Conservation (phyloP, 148 eudicot species). For the Camellia lanceoleosa region DNA sequence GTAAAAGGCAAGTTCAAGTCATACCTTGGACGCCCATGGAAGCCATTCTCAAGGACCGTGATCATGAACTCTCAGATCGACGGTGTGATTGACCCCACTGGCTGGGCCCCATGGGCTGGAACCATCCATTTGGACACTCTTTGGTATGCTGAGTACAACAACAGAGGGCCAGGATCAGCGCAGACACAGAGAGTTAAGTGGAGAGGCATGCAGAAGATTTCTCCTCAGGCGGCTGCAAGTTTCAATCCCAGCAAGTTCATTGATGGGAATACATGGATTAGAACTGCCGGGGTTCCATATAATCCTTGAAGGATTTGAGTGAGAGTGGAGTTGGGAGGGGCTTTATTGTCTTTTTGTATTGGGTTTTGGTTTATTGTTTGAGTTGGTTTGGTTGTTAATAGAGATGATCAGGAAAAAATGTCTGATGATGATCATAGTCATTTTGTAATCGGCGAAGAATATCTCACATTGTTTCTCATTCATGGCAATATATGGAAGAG, state of each 20-base stretch:
- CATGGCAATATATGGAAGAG: no score
- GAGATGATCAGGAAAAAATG: no score
- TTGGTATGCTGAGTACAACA: constrained; percentile 50
- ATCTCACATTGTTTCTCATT: no score
- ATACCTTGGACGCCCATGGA: constrained; percentile 77
- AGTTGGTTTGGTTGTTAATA: no score
- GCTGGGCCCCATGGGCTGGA: constrained; percentile 60
- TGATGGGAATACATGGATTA: constrained; percentile 45
- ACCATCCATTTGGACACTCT: constrained; percentile 37
- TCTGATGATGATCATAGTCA: no score
- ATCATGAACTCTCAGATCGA: constrained; percentile 59
- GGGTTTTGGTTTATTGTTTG: no score
- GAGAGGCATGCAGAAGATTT: constrained; percentile 40
- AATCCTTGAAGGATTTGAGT: not conserved
- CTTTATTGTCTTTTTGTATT: no score
- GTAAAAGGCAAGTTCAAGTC: constrained; percentile 25
- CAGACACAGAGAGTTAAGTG: constrained; percentile 38
- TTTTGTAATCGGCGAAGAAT: no score
- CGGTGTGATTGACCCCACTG: constrained; percentile 44
- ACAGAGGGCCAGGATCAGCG: constrained; percentile 13
- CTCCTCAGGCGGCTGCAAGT: constrained; percentile 6
- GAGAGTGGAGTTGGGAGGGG: no score
- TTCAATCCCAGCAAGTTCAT: constrained; percentile 31
- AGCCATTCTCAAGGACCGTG: constrained; percentile 56
- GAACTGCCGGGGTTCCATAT: constrained; percentile 2